phyloP scores from a whole-genome alignment of 495 filamentous ascomycete species.

The Lindgomyces ingoldianus region DNA sequence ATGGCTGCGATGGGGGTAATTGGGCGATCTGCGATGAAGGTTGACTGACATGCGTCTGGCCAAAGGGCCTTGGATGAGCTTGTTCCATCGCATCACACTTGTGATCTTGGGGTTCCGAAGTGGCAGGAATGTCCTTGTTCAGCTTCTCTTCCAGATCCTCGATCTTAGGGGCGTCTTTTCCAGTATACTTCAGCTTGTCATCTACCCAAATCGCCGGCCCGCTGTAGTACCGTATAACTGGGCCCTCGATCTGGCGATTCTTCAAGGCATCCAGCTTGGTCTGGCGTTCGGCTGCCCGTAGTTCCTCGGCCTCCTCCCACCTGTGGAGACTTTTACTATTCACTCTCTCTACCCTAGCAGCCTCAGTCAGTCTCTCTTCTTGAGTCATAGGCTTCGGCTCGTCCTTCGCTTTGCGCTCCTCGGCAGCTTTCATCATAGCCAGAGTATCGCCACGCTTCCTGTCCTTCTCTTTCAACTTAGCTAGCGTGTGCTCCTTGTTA shows the following conservation, averaged over 20 bases:
- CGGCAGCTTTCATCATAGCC: constrained; percentile 84
- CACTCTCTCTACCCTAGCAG: constrained; percentile 74
- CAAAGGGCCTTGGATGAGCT: neutral
- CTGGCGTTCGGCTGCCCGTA: constrained; percentile 76
- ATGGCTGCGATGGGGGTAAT: neutral
- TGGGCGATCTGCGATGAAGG: neutral
- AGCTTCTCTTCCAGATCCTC: constrained; percentile 59
- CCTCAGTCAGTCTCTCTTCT: constrained; percentile 80
- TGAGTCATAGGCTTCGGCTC: constrained; percentile 82
- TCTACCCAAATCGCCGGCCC: constrained; percentile 76
- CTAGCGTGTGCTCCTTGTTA: constrained; percentile 80
- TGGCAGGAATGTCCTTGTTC: constrained; percentile 44
- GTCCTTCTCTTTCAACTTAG: constrained; percentile 80
- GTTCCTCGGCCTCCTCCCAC: constrained; percentile 91
- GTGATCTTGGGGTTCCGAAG: neutral
- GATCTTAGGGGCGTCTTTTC: constrained; percentile 60
- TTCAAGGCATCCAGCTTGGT: constrained; percentile 81
- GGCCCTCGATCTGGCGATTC: constrained; percentile 81
- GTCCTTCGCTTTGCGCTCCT: constrained; percentile 72
- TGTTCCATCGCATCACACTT: neutral
- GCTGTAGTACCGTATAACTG: constrained; percentile 92
- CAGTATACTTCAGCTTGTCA: constrained; percentile 66
- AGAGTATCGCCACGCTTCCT: constrained; percentile 74
- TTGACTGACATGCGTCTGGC: neutral
- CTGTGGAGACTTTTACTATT: constrained; percentile 90